Conservation (phyloP, 305 asterid species). For the Coffea humblotiana region DNA sequence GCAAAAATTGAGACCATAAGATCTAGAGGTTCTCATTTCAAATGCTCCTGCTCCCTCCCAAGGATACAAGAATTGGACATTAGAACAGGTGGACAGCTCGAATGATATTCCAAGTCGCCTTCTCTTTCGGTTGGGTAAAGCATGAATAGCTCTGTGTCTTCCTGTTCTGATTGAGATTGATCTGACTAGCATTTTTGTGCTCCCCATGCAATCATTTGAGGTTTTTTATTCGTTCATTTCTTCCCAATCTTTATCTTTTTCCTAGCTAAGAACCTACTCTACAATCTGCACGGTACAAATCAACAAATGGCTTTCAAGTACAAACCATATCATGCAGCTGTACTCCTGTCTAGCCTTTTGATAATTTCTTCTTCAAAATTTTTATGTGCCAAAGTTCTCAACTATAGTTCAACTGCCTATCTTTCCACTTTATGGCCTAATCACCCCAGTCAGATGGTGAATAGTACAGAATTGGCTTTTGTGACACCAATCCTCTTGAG, state of each 20-base stretch:
- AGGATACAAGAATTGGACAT: no score
- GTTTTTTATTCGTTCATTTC: neutral
- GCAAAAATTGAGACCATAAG: no score
- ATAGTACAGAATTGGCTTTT: neutral
- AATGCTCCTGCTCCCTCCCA: no score
- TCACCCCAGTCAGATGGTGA: neutral
- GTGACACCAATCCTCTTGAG: slow-evolving; percentile 8
- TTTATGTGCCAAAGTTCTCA: neutral
- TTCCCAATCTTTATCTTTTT: no score
- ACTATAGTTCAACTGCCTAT: neutral
- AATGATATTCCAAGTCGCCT: no score
- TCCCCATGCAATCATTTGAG: neutral
- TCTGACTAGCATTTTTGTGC: no score
- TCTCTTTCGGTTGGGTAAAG: no score
- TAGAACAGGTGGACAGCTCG: no score
- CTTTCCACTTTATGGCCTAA: slow-evolving; percentile 10
- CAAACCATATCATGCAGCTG: neutral
- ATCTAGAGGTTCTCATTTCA: no score
- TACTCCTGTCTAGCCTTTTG: neutral
- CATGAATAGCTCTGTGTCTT: no score
- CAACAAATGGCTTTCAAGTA: neutral
- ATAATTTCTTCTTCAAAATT: neutral
- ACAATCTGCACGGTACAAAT: neutral
- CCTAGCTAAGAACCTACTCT: neutral
- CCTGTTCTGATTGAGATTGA: no score